Percentiles rank a stretch among this genome's conserved stretches.
phyloP scores from a whole-genome alignment of 164 flowering plant genomes.

The Umbilicus rupestris region DNA sequence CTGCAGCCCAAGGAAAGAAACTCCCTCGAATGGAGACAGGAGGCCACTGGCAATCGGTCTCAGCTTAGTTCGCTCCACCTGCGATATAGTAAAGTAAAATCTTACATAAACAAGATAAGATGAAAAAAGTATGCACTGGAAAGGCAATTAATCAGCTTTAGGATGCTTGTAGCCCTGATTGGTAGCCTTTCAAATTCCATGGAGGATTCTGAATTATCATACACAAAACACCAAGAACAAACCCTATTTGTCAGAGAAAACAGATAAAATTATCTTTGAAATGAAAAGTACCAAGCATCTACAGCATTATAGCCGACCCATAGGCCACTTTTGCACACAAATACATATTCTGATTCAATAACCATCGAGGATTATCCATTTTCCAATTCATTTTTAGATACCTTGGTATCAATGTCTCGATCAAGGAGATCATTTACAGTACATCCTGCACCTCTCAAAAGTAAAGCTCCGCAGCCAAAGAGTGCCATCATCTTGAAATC shows the following conservation, averaged over 20 bases:
- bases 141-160: neutral
- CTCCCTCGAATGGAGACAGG: conserved; percentile 81
- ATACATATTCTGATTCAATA: too few species aligned
- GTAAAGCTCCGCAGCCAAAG: conserved; percentile 88
- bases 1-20: conserved; percentile 78
- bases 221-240: neutral
- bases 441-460: conserved; percentile 94
- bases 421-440: conserved; percentile 94
- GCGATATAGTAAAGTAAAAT: conserved; percentile 16
- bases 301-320: neutral
- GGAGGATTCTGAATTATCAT: neutral
- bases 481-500: conserved; percentile 74
- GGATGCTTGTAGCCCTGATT: neutral
- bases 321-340: too few species aligned
- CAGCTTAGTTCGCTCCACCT: conserved; percentile 84
- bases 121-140: neutral
- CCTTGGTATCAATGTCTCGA: conserved; percentile 78
- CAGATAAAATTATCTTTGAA: neutral
- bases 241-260: neutral
- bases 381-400: conserved; percentile 10
- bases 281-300: neutral
- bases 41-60: conserved; percentile 91
- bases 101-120: neutral
- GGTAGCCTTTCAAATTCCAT: neutral
- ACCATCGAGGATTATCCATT: neutral